Evolutionary conservation across 75 land plant species (phyloP).

Genomic region (Azolla pinnata): DNA sequence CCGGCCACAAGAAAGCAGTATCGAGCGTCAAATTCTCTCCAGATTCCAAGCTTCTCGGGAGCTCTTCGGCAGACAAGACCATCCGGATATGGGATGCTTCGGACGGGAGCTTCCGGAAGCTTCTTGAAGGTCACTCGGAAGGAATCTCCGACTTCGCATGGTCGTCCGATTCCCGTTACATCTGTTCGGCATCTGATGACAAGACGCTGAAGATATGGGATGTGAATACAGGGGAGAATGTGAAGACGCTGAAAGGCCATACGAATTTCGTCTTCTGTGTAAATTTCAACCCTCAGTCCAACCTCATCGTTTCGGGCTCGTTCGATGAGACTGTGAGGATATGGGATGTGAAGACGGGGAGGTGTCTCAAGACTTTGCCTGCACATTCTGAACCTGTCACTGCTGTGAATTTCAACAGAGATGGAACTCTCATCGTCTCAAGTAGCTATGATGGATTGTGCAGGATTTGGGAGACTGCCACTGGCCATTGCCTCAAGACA

Average conservation of each 20-base stretch:
- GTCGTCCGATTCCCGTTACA: constrained; percentile 66
- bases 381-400: constrained; percentile 93
- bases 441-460: constrained; percentile 84
- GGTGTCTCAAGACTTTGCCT: constrained; percentile 57
- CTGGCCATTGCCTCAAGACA: constrained; percentile 79
- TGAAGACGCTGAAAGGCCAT: constrained; percentile 77
- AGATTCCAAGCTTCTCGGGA: constrained; percentile 63
- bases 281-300: constrained; percentile 77
- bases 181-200: constrained; percentile 86
- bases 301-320: constrained; percentile 67
- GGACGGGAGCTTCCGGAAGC: constrained; percentile 15
- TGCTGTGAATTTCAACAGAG: constrained; percentile 63
- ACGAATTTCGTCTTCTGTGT: constrained; percentile 87
- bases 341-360: constrained; percentile 90
- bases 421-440: constrained; percentile 78
- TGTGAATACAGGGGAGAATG: constrained; percentile 35
- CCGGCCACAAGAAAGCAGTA: constrained; percentile 57
- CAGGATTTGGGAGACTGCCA: constrained; percentile 76
- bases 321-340: constrained; percentile 84
- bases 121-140: constrained; percentile 56
- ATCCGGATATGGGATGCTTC: constrained; percentile 38
- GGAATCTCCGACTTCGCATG: constrained; percentile 90
- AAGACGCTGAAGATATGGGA: constrained; percentile 79
- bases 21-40: constrained; percentile 86
- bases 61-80: constrained; percentile 79